Evolutionary conservation across 192 early-diverging fungal species (phyloP).

Genomic region (Pilaira anomala): DNA sequence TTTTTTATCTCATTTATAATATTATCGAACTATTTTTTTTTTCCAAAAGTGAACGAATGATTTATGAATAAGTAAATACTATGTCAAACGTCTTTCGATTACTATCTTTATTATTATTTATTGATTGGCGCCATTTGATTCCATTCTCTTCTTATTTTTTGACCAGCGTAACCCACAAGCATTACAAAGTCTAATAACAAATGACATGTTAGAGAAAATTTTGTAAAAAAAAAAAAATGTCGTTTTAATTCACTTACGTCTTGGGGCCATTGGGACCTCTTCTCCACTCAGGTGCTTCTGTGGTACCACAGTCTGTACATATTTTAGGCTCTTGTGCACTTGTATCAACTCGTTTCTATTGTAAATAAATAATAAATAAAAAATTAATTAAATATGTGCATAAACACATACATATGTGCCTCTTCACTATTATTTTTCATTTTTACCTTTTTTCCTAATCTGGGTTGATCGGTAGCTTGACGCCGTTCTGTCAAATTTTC

Average conservation of each 20-base stretch:
- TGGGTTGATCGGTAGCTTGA: slow-evolving; percentile 12
- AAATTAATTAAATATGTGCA: not conserved
- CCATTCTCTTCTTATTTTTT: slow-evolving; percentile 23
- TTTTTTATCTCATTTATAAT: too few relatives aligned
- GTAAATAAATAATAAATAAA: not conserved
- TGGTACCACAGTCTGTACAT: slow-evolving; percentile 44
- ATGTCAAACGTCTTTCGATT: too few relatives aligned
- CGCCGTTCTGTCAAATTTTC: not conserved
- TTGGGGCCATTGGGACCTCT: slow-evolving; percentile 54
- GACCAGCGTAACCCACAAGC: slow-evolving; percentile 51
- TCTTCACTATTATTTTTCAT: not conserved
- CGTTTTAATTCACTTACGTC: slow-evolving; percentile 32
- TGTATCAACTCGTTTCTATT: slow-evolving; percentile 8
- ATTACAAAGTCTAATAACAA: slow-evolving; percentile 45
- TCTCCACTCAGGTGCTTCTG: slow-evolving; percentile 53
- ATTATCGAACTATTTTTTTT: too few relatives aligned
- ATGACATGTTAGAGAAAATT: not conserved
- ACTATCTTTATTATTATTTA: not conserved
- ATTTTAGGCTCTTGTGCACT: slow-evolving; percentile 4
- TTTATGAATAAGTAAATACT: too few relatives aligned
- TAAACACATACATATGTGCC: not conserved
- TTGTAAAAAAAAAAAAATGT: not conserved
- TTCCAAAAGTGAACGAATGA: too few relatives aligned
- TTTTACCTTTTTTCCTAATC: slow-evolving; percentile 17
- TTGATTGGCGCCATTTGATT: too few relatives aligned